These are phyloP conservation scores for Aspergillus panamensis DNA, from an alignment of 495 filamentous ascomycete genomes.

Conservation along the genomic window DNA sequence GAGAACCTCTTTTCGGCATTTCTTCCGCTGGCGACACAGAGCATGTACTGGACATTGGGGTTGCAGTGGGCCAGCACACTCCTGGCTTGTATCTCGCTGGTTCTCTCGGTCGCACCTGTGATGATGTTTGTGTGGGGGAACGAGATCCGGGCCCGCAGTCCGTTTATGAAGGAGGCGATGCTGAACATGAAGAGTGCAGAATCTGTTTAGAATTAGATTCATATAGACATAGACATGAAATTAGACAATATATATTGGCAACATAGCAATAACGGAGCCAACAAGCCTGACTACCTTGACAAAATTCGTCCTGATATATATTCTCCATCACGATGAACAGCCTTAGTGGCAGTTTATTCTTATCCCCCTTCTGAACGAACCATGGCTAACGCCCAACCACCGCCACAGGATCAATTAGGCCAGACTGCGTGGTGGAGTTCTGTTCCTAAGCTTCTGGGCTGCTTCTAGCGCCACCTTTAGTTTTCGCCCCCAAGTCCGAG, in stretches of 20 bases:
- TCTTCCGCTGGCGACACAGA: conserved; percentile 39
- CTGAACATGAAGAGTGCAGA: conserved; percentile 10
- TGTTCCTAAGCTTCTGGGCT: too few relatives aligned
- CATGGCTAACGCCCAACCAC: too few relatives aligned
- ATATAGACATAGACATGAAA: not conserved
- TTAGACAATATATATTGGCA: not conserved
- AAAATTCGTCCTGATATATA: too few relatives aligned
- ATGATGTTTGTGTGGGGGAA: conserved; percentile 30
- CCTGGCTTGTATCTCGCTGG: conserved; percentile 37
- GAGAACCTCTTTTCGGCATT: conserved; percentile 39
- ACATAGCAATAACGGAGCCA: too few relatives aligned
- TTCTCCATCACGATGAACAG: too few relatives aligned
- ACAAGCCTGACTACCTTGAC: too few relatives aligned
- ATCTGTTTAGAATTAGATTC: not conserved
- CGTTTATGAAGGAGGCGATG: conserved; percentile 38
- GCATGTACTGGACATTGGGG: conserved; percentile 41
- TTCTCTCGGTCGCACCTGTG: conserved; percentile 27
- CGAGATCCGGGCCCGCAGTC: conserved; percentile 30
- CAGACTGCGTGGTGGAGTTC: too few relatives aligned
- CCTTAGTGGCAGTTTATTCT: too few relatives aligned
- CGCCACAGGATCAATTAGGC: too few relatives aligned
- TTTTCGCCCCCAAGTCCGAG: too few relatives aligned
- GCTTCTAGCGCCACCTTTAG: too few relatives aligned
- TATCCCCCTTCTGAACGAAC: too few relatives aligned
- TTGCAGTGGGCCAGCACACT: conserved; percentile 45